Conservation (phyloP, 148 eudicot genomes). For the Bassia scoparia region DNA sequence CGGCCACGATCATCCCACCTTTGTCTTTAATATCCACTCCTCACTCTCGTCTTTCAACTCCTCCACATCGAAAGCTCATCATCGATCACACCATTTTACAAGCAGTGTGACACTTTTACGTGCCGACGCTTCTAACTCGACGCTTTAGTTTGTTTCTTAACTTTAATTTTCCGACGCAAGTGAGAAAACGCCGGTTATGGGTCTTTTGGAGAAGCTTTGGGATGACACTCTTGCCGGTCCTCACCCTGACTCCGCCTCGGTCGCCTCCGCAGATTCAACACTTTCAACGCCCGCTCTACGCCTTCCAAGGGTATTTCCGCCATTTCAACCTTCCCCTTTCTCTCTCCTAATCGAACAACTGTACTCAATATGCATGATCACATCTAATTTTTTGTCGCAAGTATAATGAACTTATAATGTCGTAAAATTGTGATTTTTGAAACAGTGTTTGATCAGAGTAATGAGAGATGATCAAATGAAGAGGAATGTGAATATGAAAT, state of each 20-base stretch:
- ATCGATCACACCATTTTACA: neutral
- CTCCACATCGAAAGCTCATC: neutral
- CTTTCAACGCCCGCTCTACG: slow-evolving; percentile 42
- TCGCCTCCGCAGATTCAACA: slow-evolving; percentile 56
- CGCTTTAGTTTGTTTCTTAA: neutral
- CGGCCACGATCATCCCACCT: slow-evolving; percentile 32
- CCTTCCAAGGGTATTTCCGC: slow-evolving; percentile 57
- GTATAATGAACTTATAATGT: too few species aligned
- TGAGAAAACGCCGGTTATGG: slow-evolving; percentile 35
- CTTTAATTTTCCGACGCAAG: too few species aligned
- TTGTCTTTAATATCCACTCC: slow-evolving; percentile 29
- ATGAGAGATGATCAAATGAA: too few species aligned
- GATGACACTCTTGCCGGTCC: slow-evolving; percentile 88
- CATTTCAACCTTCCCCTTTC: too few species aligned
- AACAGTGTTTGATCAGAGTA: too few species aligned
- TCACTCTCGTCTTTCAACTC: slow-evolving; percentile 8
- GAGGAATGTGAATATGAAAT: neutral
- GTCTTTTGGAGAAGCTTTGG: slow-evolving; percentile 74
- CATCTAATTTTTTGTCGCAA: too few species aligned
- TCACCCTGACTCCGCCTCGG: slow-evolving; percentile 73
- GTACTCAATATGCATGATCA: too few species aligned
- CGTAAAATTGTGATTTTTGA: too few species aligned
- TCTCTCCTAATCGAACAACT: too few species aligned
- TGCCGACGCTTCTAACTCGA: neutral
- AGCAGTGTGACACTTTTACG: neutral